These are phyloP conservation scores for Thraustotheca clavata DNA, from an alignment of 352 stramenopile species.

Conservation along the genomic window DNA sequence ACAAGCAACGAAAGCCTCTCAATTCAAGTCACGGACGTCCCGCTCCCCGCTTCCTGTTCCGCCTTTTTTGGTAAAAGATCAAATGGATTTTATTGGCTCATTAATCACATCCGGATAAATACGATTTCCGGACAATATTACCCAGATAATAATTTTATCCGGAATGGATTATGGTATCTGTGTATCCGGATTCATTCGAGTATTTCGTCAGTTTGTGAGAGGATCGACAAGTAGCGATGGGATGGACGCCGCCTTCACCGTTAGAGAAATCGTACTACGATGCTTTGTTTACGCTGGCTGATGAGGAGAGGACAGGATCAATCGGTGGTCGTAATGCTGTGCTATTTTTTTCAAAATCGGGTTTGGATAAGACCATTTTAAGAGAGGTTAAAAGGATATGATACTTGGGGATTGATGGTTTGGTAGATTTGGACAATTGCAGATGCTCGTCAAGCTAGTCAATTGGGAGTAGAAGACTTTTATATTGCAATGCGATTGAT, in stretches of 20 bases:
- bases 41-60: too few relatives aligned
- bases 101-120: too few relatives aligned
- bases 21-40: too few relatives aligned
- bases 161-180: too few relatives aligned
- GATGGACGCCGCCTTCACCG: slow-evolving; percentile 47
- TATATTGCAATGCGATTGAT: slow-evolving; percentile 83
- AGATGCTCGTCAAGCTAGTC: slow-evolving; percentile 53
- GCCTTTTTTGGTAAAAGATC: too few relatives aligned
- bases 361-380: slow-evolving; percentile 76
- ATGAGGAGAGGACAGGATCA: slow-evolving; percentile 66
- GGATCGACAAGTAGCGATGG: neutral
- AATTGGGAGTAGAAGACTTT: slow-evolving; percentile 74
- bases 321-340: slow-evolving; percentile 88
- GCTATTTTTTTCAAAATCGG: slow-evolving; percentile 88
- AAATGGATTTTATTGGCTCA: too few relatives aligned
- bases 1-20: too few relatives aligned
- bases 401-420: too few relatives aligned
- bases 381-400: slow-evolving; percentile 41
- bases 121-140: slow-evolving; percentile 2
- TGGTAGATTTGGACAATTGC: slow-evolving; percentile 73
- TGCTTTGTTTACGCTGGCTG: slow-evolving; percentile 84
- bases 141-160: too few relatives aligned
- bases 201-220: neutral
- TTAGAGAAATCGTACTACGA: slow-evolving; percentile 86
- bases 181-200: too few relatives aligned